Base-by-base conservation (phyloP, 371 early-diverging fungal species). In the Mucor velutinosus region DNA sequence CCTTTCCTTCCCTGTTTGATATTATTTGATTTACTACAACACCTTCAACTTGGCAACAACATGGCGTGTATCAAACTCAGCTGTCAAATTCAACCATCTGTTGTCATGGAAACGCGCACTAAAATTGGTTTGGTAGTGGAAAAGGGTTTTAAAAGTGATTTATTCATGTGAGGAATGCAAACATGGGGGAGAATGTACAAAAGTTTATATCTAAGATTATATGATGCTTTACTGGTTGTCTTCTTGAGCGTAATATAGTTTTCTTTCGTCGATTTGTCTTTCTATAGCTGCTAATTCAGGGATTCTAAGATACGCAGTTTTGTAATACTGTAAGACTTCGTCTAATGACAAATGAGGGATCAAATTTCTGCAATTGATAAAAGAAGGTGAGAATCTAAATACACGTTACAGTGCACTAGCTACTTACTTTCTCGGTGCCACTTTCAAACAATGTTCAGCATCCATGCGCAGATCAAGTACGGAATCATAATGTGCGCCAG, bases 401-500 rank as follows among this genome's bases (percentile, higher is more conserved):
- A 58, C 4, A 23, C 21, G 10, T 3, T 3, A 21, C 7, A 11
- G 10, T 8, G 25, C 23, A 49, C 27, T 47, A 33, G 17, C 8
- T 14, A 33, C 4, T 5, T 23, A 17, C 29, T 12, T 29, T 25
- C 30, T 19, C 0, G 92, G 93, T 57, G 89, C 89, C 7, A 97
- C 97, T 17, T 90, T 87, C 27, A 98, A 78, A 29, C 94, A 92
- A 67, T 98, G 99, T 45, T 89, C 88, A 0, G 90, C 85, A 72
- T 96, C 97, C 76, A 97, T 82, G 55, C 92, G 90, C 49, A 94
- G 79, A 72, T 97, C 99, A 57, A 97, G 82, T 21, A 98, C 88
- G 65, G 94, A 93, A 63, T 94, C 85, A 69, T 93, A 92, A 67
- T 95, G 93, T 7, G 97, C 96, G 21, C 99, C 95, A 0, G 95